phyloP scores from a whole-genome alignment of 2,329 filamentous ascomycete species.

The Bipolaris bicolor region DNA sequence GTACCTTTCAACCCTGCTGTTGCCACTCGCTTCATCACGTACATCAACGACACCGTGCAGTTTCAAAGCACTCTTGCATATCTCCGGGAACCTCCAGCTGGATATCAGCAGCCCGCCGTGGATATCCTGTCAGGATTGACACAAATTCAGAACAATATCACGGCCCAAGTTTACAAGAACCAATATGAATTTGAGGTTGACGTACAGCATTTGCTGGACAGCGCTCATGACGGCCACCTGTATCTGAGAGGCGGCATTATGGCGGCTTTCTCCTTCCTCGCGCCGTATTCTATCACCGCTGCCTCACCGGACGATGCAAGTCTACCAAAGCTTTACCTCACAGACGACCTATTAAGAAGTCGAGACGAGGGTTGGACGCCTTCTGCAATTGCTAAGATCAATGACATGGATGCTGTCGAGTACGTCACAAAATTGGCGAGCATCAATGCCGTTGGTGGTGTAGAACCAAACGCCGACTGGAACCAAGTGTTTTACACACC shows the following conservation, averaged over 20 bases:
- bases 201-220: constrained; percentile 38
- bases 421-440: constrained; percentile 31
- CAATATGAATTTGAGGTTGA: constrained; percentile 51
- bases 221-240: constrained; percentile 45
- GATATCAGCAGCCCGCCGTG: constrained; percentile 51
- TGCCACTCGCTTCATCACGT: constrained; percentile 53
- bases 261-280: constrained; percentile 33
- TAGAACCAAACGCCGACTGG: constrained; percentile 54
- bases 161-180: constrained; percentile 38
- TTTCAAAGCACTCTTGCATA: constrained; percentile 54
- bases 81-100: constrained; percentile 49
- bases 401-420: constrained; percentile 30
- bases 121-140: constrained; percentile 42
- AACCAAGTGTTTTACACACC: constrained; percentile 43
- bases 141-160: constrained; percentile 33
- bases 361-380: constrained; percentile 28
- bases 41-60: constrained; percentile 54
- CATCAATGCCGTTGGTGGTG: constrained; percentile 43
- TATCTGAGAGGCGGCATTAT: constrained; percentile 33
- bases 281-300: constrained; percentile 33
- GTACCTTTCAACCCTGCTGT: constrained; percentile 56
- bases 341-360: constrained; percentile 32
- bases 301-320: constrained; percentile 33
- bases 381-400: constrained; percentile 36
- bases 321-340: constrained; percentile 44